Evolutionary conservation across 2,329 filamentous ascomycete species (phyloP).

Genomic region (Trichothecium sympodiale): DNA sequence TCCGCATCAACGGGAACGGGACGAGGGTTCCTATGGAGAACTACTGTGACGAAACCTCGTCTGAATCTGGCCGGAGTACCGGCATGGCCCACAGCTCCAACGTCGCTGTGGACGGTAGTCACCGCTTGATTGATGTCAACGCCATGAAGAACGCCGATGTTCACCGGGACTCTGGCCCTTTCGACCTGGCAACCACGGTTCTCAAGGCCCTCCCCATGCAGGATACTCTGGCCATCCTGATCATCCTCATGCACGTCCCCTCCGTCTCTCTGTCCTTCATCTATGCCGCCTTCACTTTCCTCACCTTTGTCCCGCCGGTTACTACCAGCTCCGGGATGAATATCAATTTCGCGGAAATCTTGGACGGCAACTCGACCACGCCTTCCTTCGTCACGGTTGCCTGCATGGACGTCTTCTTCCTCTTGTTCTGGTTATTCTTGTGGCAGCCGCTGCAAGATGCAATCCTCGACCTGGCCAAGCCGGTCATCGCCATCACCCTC

Average conservation of each 20-base stretch:
- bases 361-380: conserved; percentile 76
- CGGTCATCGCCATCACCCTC: conserved; percentile 83
- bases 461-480: conserved; percentile 81
- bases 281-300: conserved; percentile 82
- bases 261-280: conserved; percentile 80
- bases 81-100: conserved; percentile 23
- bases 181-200: conserved; percentile 75
- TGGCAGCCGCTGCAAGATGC: conserved; percentile 83
- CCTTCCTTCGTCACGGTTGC: conserved; percentile 78
- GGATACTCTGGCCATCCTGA: conserved; percentile 93
- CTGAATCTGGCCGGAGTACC: conserved; percentile 36
- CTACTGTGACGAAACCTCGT: conserved; percentile 44
- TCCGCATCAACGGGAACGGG: conserved; percentile 28
- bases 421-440: conserved; percentile 77
- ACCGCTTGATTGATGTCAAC: conserved; percentile 61
- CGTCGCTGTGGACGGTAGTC: conserved; percentile 32
- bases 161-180: conserved; percentile 59
- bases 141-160: conserved; percentile 55
- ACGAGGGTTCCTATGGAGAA: conserved; percentile 39
- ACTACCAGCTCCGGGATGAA: conserved; percentile 69
- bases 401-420: conserved; percentile 71
- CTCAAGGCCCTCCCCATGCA: conserved; percentile 81
- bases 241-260: conserved; percentile 86
- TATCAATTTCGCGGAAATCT: conserved; percentile 79
- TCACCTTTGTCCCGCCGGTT: conserved; percentile 82